Evolutionary conservation across 1,284 basidiomycete species (phyloP), one percentile per base, ranked within the genome.

Genomic region (Naganishia albida): DNA sequence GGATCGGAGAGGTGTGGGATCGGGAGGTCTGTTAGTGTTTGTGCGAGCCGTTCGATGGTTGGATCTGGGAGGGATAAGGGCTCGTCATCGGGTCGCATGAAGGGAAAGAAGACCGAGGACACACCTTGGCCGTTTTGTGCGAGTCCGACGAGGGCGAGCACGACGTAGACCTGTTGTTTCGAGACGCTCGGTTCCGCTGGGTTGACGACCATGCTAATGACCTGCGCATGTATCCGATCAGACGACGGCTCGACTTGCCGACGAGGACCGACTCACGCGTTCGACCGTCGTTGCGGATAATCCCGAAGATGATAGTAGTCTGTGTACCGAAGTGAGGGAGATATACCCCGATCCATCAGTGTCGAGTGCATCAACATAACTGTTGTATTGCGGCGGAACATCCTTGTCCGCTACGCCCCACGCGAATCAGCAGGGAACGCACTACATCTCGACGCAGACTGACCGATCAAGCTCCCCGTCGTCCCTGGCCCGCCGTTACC

Each of bases 101-200:
- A 10, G 34, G 6, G 34, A 10, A 34, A 34, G 6, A 34, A n/a
- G n/a, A n/a, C n/a, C n/a, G n/a, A n/a, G n/a, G 4, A 34, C n/a
- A 38, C 39, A 44, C 89, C 88, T 84, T 87, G 87, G 15, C 85
- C 87, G 2, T 84, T 80, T 76, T 93, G 92, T n/a, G 90, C 90
- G 23, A 93, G 80, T 6, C 90, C 90, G 60, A 90, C 89, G 16
- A 95, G 82, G 12, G 90, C 91, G 20, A 95, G 78, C 16, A 91
- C 88, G 30, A 92, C 88, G 75, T 90, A 93, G 80, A 93, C 92
- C 73, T 94, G 91, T 64, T 88, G 84, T 70, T 86, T 89, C 12
- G 89, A 89, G 49, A 94, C 88, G 43, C 71, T 69, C 7, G 72
- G 70, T 34, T 68, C 69, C 28, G 75, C 69, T 16, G 74, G 70